Base-by-base conservation (phyloP, 441 rosid species). In the Raphanus hybrid region DNA sequence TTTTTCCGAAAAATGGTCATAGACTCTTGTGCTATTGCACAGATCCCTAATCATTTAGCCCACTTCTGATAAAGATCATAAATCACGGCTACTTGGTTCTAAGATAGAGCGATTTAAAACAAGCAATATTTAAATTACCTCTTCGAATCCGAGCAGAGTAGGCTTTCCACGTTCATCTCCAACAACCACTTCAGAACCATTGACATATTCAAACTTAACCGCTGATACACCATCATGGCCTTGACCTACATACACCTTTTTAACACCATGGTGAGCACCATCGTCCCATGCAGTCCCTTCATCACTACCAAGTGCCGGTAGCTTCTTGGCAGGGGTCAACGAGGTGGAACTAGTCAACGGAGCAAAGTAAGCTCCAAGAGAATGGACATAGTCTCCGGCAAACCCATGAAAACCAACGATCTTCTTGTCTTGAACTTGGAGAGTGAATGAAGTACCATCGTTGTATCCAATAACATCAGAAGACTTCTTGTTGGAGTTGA, bases 241-340 rank as follows among this genome's bases (percentile, higher is more conserved):
- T 74, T 79, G 78, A 2, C 82, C 82, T 27, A 79, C 78, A 41
- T 61, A 69, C 15, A 79, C 82, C 52, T 69, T 74, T 34, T 23
- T 74, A 10, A 79, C 82, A 15, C 78, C 75, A 8, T 74, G 75
- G 71, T 54, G 48, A 43, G 71, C 71, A 64, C 78, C 82, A 20
- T 79, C 82, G 67, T 79, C 82, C 82, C 82, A 79, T 74, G 55
- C 5, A 69, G 55, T 62, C 69, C 82, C 82, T 69, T 39, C 59
- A 15, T 62, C 75, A 45, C 82, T 32, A 57, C 82, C 82, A 62
- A 3, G 11, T 50, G 70, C 70, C 4, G 34, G 35, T 20, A 66
- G 7, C 58, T 66, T 66, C 37, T 45, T 66, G 37, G 70, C 58
- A 26, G 37, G 34, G 29, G 37, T 20, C 11, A 23, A 41, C 11